Evolutionary conservation across 106 monocot species (phyloP), one percentile per base, ranked within the genome.

Genomic region (Acanthochlamys bracteata): DNA sequence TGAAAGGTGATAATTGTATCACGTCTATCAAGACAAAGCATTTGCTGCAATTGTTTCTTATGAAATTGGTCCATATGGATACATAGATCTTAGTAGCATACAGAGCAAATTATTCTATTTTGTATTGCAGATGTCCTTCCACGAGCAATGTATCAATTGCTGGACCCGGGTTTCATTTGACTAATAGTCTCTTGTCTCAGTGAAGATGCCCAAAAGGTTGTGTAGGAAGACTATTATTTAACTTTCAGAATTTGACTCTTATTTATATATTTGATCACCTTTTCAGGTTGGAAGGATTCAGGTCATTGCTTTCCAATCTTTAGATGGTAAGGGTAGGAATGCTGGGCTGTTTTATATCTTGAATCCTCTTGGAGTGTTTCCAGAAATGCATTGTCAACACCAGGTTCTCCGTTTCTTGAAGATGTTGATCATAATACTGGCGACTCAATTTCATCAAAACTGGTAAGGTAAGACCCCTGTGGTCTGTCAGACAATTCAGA

Each of bases 101-200:
- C 33, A 33, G 4, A 33, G 17, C 49, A 49, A 49, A 17, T 49
- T 12, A 49, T 49, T 55, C 21, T 20, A 22, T 55, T 55, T 19
- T 55, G 10, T 55, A 17, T 55, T 0, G 55, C 82, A 95, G 95
- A 95, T 82, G 90, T 90, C 40, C 78, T 90, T 23, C 90, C 95
- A 23, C 95, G 90, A 69, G 95, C 95, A 22, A 90, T 88, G 95
- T 95, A 87, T 74, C 95, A 95, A 60, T 65, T 90, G 61, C 68
- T 95, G 63, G 95, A 95, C 76, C 66, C 79, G 51, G 95, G 95
- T 46, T 95, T 95, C 63, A 72, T 95, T 66, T 90, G 95, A 24
- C 70, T 95, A 47, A 95, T 95, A 73, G 90, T 90, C 77, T 95
- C 95, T 60, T 95, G 95, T 64, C 90, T 87, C 63, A 86, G 76